Evolutionary conservation across 2,329 filamentous ascomycete genomes (phyloP).

Genomic region (Raffaelea arxii): DNA sequence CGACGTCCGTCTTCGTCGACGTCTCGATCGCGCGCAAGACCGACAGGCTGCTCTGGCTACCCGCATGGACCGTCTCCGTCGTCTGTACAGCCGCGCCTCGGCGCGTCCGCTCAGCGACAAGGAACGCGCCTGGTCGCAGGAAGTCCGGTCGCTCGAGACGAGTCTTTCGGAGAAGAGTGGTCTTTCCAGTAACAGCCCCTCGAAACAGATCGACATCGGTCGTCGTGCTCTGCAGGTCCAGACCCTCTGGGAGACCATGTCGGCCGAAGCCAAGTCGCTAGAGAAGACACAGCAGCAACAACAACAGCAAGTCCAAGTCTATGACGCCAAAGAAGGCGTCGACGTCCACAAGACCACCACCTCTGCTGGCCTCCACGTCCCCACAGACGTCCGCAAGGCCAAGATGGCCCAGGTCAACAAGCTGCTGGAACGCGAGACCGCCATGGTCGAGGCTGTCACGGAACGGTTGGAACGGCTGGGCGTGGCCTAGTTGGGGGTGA

Average conservation of each 20-base stretch:
- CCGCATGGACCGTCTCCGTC: slow-evolving; percentile 50
- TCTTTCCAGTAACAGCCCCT: too few relatives aligned
- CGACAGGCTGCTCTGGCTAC: slow-evolving; percentile 47
- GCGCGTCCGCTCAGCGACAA: slow-evolving; percentile 50
- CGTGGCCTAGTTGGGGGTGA: slow-evolving; percentile 16
- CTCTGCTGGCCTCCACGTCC: slow-evolving; percentile 35
- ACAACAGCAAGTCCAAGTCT: too few relatives aligned
- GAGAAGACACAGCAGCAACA: slow-evolving; percentile 10
- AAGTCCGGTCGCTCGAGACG: slow-evolving; percentile 27
- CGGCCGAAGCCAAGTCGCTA: slow-evolving; percentile 32
- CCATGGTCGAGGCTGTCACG: slow-evolving; percentile 57
- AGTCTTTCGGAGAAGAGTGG: too few relatives aligned
- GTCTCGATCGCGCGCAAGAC: slow-evolving; percentile 43
- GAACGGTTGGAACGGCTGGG: slow-evolving; percentile 50
- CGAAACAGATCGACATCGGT: slow-evolving; percentile 32
- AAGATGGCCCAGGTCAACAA: slow-evolving; percentile 56
- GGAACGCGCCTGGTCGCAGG: slow-evolving; percentile 42
- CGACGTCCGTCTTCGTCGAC: slow-evolving; percentile 47
- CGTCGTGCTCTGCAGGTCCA: slow-evolving; percentile 49
- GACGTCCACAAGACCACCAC: slow-evolving; percentile 7
- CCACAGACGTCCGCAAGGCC: slow-evolving; percentile 49
- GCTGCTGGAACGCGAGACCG: slow-evolving; percentile 56
- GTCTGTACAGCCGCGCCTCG: slow-evolving; percentile 36
- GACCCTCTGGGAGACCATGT: slow-evolving; percentile 41
- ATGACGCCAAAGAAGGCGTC: too few relatives aligned